Percentiles rank a stretch among this genome's conserved stretches.
Conservation (phyloP, 768 basidiomycete genomes). For the Ramaria sp. region DNA sequence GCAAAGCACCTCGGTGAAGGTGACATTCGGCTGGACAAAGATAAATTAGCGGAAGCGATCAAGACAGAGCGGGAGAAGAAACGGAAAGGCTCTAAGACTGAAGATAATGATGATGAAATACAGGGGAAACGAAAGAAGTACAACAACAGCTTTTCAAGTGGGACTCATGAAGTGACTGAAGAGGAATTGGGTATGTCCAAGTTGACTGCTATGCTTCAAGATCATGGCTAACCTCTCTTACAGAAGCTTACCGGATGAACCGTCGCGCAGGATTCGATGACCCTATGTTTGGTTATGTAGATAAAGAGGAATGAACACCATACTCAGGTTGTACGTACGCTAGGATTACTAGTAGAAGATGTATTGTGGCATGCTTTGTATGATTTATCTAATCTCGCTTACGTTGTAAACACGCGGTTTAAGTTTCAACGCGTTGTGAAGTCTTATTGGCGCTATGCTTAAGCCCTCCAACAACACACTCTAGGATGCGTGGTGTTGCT, state of each 20-base stretch:
- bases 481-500: constrained; percentile 4
- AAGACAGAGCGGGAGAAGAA: constrained; percentile 62
- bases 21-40: constrained; percentile 64
- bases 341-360: background rate
- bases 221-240: constrained; percentile 9
- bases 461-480: background rate
- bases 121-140: constrained; percentile 47
- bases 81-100: constrained; percentile 42
- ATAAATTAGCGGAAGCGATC: constrained; percentile 56
- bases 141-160: constrained; percentile 18
- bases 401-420: background rate
- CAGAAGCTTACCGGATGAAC: constrained; percentile 87
- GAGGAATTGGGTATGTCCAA: constrained; percentile 62
- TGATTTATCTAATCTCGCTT: too few relatives aligned
- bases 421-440: background rate
- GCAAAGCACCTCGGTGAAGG: constrained; percentile 78
- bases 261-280: constrained; percentile 65
- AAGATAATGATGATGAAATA: constrained; percentile 46
- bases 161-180: constrained; percentile 77
- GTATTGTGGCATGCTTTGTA: background rate
- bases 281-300: constrained; percentile 55
- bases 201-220: background rate
- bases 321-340: background rate
- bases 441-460: background rate
- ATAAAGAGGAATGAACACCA: background rate